A percentile compares a stretch with the other conserved stretches of the same genome.
phyloP scores from a whole-genome alignment of 495 filamentous ascomycete species.

The Aspergillus egyptiacus region DNA sequence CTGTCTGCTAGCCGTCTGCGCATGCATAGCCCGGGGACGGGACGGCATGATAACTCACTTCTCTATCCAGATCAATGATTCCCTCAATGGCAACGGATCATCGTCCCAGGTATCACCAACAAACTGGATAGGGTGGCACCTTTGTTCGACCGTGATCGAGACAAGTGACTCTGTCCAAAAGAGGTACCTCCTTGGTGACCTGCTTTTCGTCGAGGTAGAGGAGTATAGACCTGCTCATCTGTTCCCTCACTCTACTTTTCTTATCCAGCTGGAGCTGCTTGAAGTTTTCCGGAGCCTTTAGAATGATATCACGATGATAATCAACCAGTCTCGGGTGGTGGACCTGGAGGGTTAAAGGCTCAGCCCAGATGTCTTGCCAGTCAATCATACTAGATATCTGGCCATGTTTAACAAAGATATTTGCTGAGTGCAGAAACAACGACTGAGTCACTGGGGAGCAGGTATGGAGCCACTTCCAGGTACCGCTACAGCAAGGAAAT shows the following conservation, averaged over 20 bases:
- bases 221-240: conserved; percentile 21
- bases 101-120: conserved; percentile 25
- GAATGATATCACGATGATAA: conserved; percentile 22
- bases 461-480: conserved; percentile 21
- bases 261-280: conserved; percentile 18
- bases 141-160: conserved; percentile 10
- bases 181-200: conserved; percentile 17
- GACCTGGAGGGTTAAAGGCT: conserved; percentile 23
- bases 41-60: conserved; percentile 11
- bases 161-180: conserved; percentile 13
- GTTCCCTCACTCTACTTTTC: conserved; percentile 15
- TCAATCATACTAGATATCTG: conserved; percentile 29
- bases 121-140: conserved; percentile 21
- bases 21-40: neutral
- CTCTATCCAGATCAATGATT: conserved; percentile 22
- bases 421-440: conserved; percentile 26
- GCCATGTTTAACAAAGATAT: conserved; percentile 29
- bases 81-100: conserved; percentile 24
- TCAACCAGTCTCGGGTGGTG: conserved; percentile 22
- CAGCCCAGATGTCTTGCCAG: conserved; percentile 26
- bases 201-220: conserved; percentile 24
- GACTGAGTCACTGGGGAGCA: conserved; percentile 18
- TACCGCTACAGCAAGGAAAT: conserved; percentile 21
- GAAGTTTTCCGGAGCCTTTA: conserved; percentile 23
- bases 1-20: too few species aligned